A percentile compares a stretch with the other conserved stretches of the same genome.
phyloP scores from a whole-genome alignment of 306 rosid genomes.

The Begonia loranthoides region DNA sequence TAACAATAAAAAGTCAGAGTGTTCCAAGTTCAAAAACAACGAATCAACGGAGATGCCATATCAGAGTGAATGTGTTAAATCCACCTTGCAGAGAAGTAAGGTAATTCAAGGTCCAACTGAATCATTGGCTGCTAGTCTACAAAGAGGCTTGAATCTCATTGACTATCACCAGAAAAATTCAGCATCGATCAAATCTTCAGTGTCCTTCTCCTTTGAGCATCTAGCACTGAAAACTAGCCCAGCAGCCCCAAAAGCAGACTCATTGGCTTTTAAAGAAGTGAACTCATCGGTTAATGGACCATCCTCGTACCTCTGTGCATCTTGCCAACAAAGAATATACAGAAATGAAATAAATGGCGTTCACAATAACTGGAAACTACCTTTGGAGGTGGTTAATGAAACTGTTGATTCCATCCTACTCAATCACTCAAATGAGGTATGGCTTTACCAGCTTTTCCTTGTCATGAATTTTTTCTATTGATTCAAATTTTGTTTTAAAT shows the following conservation, averaged over 20 bases:
- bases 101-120: slow-evolving; percentile 56
- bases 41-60: slow-evolving; percentile 35
- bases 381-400: no score
- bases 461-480: no score
- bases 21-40: slow-evolving; percentile 30
- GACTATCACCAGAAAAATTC: slow-evolving; percentile 78
- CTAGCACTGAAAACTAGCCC: slow-evolving; percentile 44
- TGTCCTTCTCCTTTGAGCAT: slow-evolving; percentile 79
- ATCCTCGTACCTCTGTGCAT: slow-evolving; percentile 39
- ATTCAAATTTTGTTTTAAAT: no score
- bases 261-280: slow-evolving; percentile 26
- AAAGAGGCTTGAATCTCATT: slow-evolving; percentile 81
- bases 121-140: slow-evolving; percentile 89
- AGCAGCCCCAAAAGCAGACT: slow-evolving; percentile 26
- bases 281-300: slow-evolving; percentile 24
- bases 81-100: slow-evolving; percentile 20
- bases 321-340: slow-evolving; percentile 39
- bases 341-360: slow-evolving; percentile 26
- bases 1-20: slow-evolving; percentile 37
- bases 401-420: no score
- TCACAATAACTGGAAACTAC: slow-evolving; percentile 15
- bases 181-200: slow-evolving; percentile 42
- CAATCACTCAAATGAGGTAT: no score
- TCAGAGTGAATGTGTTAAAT: no score
- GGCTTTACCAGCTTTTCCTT: no score